These are phyloP conservation scores for Saccharomycopsis sp. DNA, from an alignment of 805 yeast genomes.

Conservation along the genomic window DNA sequence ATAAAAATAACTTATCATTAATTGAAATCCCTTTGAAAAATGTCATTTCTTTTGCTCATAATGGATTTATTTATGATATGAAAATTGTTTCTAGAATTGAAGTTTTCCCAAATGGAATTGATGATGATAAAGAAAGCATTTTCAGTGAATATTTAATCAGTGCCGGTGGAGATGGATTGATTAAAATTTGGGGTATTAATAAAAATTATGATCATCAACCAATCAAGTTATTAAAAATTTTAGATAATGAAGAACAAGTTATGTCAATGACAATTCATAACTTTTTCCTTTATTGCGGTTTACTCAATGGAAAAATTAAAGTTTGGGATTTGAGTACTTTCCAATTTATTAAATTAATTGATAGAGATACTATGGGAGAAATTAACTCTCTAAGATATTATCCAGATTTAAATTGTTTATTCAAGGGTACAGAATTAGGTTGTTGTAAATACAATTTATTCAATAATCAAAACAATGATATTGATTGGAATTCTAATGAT, in stretches of 20 bases:
- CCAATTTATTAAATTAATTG: constrained; percentile 47
- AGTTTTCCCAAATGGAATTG: background rate
- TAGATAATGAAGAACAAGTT: constrained; percentile 62
- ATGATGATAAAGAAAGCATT: background rate
- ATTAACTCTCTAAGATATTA: constrained; percentile 51
- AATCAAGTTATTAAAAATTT: constrained; percentile 25
- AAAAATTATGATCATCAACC: constrained; percentile 10
- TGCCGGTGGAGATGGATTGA: constrained; percentile 87
- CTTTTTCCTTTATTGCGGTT: constrained; percentile 74
- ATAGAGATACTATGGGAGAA: constrained; percentile 33
- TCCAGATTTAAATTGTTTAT: constrained; percentile 38
- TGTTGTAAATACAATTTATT: constrained; percentile 9
- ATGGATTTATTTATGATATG: constrained; percentile 72
- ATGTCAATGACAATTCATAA: constrained; percentile 55
- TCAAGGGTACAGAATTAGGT: constrained; percentile 35
- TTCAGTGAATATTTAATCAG: constrained; percentile 36
- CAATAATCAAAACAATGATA: constrained; percentile 30
- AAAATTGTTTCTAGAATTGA: constrained; percentile 19
- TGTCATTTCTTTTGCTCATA: constrained; percentile 74
- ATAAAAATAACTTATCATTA: constrained; percentile 25
- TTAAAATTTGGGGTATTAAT: constrained; percentile 65
- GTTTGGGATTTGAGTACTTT: constrained; percentile 82
- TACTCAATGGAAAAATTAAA: constrained; percentile 62
- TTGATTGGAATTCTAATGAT: constrained; percentile 54
- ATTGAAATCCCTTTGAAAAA: constrained; percentile 62